Evolutionary conservation across 75 land plant species (phyloP).

Genomic region (Pseudotsuga menziesii): DNA sequence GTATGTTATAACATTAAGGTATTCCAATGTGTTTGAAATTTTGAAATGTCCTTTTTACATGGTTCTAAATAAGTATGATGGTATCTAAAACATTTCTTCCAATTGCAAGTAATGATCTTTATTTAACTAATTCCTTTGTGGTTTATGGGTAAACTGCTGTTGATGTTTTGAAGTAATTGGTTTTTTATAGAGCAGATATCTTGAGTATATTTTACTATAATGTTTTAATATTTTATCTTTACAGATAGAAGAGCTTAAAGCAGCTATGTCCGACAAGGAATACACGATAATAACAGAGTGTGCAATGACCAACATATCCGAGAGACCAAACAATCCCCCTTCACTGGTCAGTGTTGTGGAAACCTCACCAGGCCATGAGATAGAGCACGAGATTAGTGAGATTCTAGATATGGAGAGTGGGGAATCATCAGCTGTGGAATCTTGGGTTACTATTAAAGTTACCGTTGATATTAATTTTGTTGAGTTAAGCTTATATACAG

Average conservation of each 20-base stretch:
- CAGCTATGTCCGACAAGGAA: constrained; percentile 80
- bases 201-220: neutral
- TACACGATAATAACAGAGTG: constrained; percentile 92
- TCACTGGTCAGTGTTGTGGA: constrained; percentile 17
- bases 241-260: constrained; percentile 82
- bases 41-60: neutral
- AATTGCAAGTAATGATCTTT: neutral
- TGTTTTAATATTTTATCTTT: neutral
- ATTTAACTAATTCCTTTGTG: neutral
- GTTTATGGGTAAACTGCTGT: neutral
- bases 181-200: neutral
- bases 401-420: neutral
- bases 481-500: constrained; percentile 66
- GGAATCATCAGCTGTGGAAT: constrained; percentile 15
- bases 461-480: constrained; percentile 55
- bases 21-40: neutral
- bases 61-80: neutral
- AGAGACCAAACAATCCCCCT: constrained; percentile 63
- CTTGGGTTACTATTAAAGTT: constrained; percentile 61
- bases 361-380: constrained; percentile 19
- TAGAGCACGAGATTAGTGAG: constrained; percentile 14
- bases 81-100: neutral
- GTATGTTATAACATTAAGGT: constrained; percentile 22
- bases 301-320: constrained; percentile 74
- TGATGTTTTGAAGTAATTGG: neutral